Percentiles rank a stretch among this genome's conserved stretches.
phyloP scores from a whole-genome alignment of 345 rosid genomes.

The Salix udensis region DNA sequence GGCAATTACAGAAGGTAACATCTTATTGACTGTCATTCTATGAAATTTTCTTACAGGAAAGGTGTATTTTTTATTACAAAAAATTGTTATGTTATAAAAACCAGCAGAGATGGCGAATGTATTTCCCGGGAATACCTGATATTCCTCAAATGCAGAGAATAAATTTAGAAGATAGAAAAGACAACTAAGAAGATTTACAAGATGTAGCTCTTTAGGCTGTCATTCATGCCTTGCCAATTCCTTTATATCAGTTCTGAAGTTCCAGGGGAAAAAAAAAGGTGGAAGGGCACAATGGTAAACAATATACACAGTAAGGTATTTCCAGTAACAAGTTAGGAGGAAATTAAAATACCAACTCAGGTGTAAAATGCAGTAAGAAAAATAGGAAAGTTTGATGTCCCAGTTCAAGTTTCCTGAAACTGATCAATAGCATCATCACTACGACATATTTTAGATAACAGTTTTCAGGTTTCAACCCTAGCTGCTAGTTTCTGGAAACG shows the following conservation, averaged over 20 bases:
- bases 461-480: background rate
- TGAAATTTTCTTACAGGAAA: background rate
- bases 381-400: background rate
- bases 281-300: background rate
- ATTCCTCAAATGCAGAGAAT: background rate
- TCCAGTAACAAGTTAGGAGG: background rate
- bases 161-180: background rate
- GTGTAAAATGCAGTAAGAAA: background rate
- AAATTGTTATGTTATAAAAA: background rate
- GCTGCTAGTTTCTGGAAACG: background rate
- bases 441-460: background rate
- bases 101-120: background rate
- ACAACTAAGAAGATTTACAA: background rate
- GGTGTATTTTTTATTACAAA: background rate
- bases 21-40: background rate
- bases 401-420: background rate
- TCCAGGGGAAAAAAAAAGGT: background rate
- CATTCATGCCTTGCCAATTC: background rate
- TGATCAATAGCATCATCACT: background rate
- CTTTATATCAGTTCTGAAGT: background rate
- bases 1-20: constrained; percentile 1
- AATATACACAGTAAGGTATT: background rate
- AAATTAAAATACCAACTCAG: background rate
- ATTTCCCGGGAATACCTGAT: background rate
- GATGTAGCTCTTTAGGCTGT: background rate